phyloP scores from a whole-genome alignment of 106 monocot genomes.

The Chionographis japonica region DNA sequence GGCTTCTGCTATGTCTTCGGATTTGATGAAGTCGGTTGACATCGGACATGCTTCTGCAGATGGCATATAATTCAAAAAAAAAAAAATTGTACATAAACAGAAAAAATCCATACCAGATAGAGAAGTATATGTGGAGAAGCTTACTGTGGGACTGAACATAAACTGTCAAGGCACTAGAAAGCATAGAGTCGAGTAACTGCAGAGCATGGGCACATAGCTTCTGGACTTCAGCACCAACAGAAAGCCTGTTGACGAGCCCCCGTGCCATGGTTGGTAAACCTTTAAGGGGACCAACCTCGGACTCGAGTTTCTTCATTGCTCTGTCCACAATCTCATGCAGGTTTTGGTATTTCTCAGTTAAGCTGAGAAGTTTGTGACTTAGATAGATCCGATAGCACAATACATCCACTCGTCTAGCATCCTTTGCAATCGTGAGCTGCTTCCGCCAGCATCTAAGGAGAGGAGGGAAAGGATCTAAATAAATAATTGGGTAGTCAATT shows the following conservation, averaged over 20 bases:
- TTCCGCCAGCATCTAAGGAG: conserved; percentile 74
- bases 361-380: conserved; percentile 55
- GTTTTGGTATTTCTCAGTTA: conserved; percentile 42
- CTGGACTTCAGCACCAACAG: conserved; percentile 82
- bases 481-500: too few relatives aligned
- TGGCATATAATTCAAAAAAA: background rate
- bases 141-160: conserved; percentile 21
- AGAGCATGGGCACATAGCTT: conserved; percentile 66
- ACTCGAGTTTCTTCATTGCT: conserved; percentile 66
- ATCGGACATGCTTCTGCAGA: conserved; percentile 13
- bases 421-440: conserved; percentile 74
- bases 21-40: conserved; percentile 27
- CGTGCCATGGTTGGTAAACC: conserved; percentile 50
- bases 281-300: conserved; percentile 65
- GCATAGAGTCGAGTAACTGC: conserved; percentile 22
- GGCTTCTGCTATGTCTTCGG: conserved; percentile 31
- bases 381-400: conserved; percentile 67
- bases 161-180: conserved; percentile 10
- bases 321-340: conserved; percentile 66
- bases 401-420: conserved; percentile 76
- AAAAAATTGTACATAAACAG: too few relatives aligned
- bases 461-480: background rate
- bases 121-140: background rate
- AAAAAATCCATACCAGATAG: background rate
- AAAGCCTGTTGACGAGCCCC: conserved; percentile 77